Evolutionary conservation across 805 yeast genomes (phyloP).

Genomic region (Yarrowia sp.): DNA sequence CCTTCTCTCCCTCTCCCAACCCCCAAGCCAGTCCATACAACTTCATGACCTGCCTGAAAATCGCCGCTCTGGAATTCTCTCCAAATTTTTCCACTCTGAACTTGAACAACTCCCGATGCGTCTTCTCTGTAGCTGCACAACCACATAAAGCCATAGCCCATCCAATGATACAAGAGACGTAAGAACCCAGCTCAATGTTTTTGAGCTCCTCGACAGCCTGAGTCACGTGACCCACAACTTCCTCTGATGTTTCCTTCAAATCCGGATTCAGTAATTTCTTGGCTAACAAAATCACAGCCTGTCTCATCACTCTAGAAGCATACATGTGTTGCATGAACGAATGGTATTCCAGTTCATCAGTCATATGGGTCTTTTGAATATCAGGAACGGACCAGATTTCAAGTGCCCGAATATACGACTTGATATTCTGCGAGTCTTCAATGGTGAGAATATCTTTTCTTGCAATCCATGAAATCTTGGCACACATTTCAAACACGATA

Average conservation of each 20-base stretch:
- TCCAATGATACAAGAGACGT: constrained; percentile 16
- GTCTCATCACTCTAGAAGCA: background rate
- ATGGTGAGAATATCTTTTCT: background rate
- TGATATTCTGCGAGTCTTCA: constrained; percentile 5
- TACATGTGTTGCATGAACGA: constrained; percentile 19
- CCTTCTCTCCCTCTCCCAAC: background rate
- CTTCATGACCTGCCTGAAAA: background rate
- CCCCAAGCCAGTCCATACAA: constrained; percentile 16
- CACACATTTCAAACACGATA: constrained; percentile 19
- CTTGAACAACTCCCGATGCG: constrained; percentile 13
- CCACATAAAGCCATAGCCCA: constrained; percentile 16
- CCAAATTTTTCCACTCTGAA: constrained; percentile 17
- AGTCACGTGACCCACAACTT: background rate
- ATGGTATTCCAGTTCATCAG: constrained; percentile 15
- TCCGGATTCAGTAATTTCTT: constrained; percentile 6
- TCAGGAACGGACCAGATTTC: constrained; percentile 13
- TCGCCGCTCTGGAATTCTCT: constrained; percentile 5
- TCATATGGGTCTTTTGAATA: background rate
- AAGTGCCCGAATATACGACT: constrained; percentile 5
- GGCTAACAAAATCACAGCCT: constrained; percentile 8
- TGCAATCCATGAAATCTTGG: constrained; percentile 12
- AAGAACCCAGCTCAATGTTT: constrained; percentile 21
- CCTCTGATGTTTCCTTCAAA: background rate
- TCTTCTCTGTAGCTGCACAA: constrained; percentile 3
- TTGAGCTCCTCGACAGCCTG: constrained; percentile 26